Base-by-base conservation (phyloP, 192 early-diverging fungal genomes). In the Chytriomyces confervae region DNA sequence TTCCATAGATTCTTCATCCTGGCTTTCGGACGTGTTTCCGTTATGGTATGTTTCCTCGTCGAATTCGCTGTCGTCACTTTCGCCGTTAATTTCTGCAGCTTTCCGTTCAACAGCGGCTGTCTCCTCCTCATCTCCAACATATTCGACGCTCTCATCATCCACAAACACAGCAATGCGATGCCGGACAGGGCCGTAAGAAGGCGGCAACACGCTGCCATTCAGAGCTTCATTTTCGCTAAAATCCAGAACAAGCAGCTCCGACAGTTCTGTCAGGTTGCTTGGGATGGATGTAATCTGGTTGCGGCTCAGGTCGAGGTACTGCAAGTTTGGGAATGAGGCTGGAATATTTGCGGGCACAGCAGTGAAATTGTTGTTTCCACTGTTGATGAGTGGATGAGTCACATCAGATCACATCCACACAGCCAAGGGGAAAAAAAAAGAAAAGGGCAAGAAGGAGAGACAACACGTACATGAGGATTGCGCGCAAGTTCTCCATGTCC, bases 201-300 rank as follows among this genome's bases (percentile, higher is more conserved):
- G 10, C 0, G 83, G 81, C 8, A 83, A 23, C 7, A 49, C 8
- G 11, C 7, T 24, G 36, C 76, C 75, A 1, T 47, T 36, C 29
- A 86, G 66, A 20, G 64, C 81, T 61, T 68, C 23, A 72, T 86
- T 86, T 45, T 69, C 65, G 24, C 77, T 78, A n/a, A 86, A 61
- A 66, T 86, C 85, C 46, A 86, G 79, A 48, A 86, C 49, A n/a
- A 82, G 79, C 16, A 86, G 79, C 50, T 82, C 79, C 9, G 36
- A 47, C 18, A 86, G 53, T 7, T 84, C 83, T 24, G 80, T 62
- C n/a, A 86, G 53, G 27, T 20, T 66, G 2, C 51, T 43, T 0
- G 83, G 83, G 6, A 86, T 71, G 43, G 47, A 62, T 45, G 78
- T 24, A 71, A 86, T 75, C 24, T 73, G 16, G 77, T 86, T 86